Evolutionary conservation across 257 asterid genomes (phyloP), one percentile per base, ranked within the genome.

Genomic region (Solanum appendiculatum): DNA sequence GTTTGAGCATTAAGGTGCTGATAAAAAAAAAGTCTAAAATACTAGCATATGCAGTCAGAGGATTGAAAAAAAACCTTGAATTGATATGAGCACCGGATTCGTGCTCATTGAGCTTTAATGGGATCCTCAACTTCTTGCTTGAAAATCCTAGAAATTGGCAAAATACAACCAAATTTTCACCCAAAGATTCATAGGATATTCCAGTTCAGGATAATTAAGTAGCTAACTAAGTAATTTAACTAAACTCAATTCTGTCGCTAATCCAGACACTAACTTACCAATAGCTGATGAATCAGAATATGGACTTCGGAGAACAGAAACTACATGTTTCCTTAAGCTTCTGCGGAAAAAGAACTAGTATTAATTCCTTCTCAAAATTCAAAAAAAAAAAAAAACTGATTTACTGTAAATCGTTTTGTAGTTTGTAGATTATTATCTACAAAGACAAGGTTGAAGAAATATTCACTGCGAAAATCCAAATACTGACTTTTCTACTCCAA

Each of bases 81-180:
- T 87, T 87, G 39, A 70, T 85, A 86, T 42, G 82, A 85, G 92
- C 88, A 13, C 42, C 46, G 77, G 84, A 7, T 86, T 90, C 94
- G 84, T 80, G 86, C 78, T 66, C 93, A 73, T 91, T 94, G 60
- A 90, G 91, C 92, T 94, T 94, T 82, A 92, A 80, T 13, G 88
- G 92, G 75, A 73, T 87, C 74, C 85, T 88, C 88, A 88, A 83
- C 29, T 88, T 87, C 85, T 90, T 92, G 86, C 92, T 86, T 16
- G 98, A 94, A 88, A 94, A 89, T 31, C 98, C 99, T 97, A 94
- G 66, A 82, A 86, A 88, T 51, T 74, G 54, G 40, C 85, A 54
- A 88, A 72, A 51, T 87, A 75, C 84, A 86, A 87, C 13, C 86
- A 64, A 20, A 64, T 34, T 66, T 87, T 74, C 29, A 39, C 46